Conservation (phyloP, 2,329 filamentous ascomycete species). For the Biscogniauxia mediterranea region DNA sequence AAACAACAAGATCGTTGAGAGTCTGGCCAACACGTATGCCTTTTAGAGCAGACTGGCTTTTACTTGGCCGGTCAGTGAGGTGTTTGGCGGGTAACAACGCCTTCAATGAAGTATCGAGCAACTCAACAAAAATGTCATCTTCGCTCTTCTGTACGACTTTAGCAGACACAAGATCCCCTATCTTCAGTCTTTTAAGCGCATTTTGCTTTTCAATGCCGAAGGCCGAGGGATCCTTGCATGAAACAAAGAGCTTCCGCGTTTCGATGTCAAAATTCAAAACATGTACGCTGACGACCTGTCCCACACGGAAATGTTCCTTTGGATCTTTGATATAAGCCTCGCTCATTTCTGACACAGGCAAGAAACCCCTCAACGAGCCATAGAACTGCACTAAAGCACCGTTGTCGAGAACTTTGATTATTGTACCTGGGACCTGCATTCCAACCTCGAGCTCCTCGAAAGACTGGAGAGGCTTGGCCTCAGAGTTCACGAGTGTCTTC, state of each 20-base stretch:
- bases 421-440: constrained; percentile 79
- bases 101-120: constrained; percentile 71
- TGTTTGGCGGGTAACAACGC: constrained; percentile 76
- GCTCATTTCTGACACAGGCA: constrained; percentile 96
- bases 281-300: constrained; percentile 89
- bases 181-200: constrained; percentile 69
- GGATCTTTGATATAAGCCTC: constrained; percentile 93
- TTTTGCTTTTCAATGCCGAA: constrained; percentile 75
- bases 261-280: constrained; percentile 77
- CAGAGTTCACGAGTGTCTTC: constrained; percentile 90
- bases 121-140: constrained; percentile 73
- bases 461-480: constrained; percentile 72
- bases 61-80: constrained; percentile 77
- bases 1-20: constrained; percentile 74
- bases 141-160: constrained; percentile 79
- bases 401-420: constrained; percentile 73
- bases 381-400: constrained; percentile 95
- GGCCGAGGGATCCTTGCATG: constrained; percentile 83
- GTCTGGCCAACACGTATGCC: constrained; percentile 83
- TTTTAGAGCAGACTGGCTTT: constrained; percentile 71
- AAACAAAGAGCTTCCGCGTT: constrained; percentile 73
- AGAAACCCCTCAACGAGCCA: constrained; percentile 75
- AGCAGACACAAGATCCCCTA: constrained; percentile 74
- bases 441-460: constrained; percentile 74
- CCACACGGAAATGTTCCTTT: constrained; percentile 80